Evolutionary conservation across 345 rosid genomes (phyloP), one percentile per base, ranked within the genome.

Genomic region (Abelmoschus esculentus): DNA sequence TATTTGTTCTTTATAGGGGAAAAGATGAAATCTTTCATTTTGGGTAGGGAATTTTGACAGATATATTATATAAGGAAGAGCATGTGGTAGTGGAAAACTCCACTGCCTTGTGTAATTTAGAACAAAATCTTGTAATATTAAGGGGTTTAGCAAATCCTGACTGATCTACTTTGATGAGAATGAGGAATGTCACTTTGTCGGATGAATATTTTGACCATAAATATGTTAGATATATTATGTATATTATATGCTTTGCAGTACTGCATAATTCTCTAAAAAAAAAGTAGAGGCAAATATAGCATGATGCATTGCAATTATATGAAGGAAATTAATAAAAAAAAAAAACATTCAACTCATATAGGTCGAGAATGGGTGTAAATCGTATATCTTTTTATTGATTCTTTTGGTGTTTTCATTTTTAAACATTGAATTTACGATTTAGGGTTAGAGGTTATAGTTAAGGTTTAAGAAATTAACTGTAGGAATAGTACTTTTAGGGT

Each of bases 91-190:
- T 42, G 32, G 52, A 40, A 19, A 63, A 14, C 67, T 40, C 67
- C 67, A 63, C 17, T 40, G 50, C 32, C 67, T 42, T 8, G 42
- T 4, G 40, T 18, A 38, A 62, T 0, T 38, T 40, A 49, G 66
- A 61, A 61, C 66, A 61, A 61, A 36, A 61, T 36, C 66, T 38
- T 36, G 6, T 9, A 61, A 36, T 36, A 36, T 61, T 62, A 36
- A n/a, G 57, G 42, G 22, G 17, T 53, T 7, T 28, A 10, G 31
- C 17, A 19, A 62, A 63, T 63, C 67, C 31, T n/a, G 28, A 60
- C 38, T 12, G 19, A 61, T 61, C 47, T 61, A 36, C 28, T 61
- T 61, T 34, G 22, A n/a, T 61, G 7, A 34, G 65, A 61, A 60
- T 32, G 44, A 15, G 19, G 64, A 31, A 60, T 60, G 46, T 34